A percentile compares a stretch with the other conserved stretches of the same genome.
Conservation (phyloP, 2,329 filamentous ascomycete species). For the Diaporthe sp. region DNA sequence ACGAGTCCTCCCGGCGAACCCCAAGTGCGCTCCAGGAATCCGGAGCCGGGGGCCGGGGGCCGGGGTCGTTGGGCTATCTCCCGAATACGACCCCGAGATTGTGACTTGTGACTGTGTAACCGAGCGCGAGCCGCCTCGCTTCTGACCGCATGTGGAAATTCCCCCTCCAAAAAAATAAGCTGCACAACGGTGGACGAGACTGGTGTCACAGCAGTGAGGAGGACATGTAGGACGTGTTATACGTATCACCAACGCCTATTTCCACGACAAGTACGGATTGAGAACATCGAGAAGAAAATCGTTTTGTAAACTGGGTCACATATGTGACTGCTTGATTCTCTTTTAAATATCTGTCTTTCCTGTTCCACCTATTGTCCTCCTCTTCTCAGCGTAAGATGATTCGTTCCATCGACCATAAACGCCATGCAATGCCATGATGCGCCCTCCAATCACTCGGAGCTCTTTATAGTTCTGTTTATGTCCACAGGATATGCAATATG, state of each 20-base stretch:
- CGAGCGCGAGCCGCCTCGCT: background rate
- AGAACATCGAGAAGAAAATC: background rate
- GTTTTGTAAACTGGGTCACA: background rate
- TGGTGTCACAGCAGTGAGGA: background rate
- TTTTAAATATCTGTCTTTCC: background rate
- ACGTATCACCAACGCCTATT: background rate
- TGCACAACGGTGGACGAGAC: background rate
- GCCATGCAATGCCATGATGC: slow-evolving; percentile 16
- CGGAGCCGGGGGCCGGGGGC: background rate
- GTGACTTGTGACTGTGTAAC: background rate
- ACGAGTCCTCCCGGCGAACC: slow-evolving; percentile 10
- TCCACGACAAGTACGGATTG: too few species aligned
- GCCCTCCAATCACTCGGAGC: background rate
- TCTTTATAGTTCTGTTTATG: slow-evolving; percentile 20
- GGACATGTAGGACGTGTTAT: background rate
- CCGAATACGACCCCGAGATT: background rate
- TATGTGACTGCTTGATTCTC: background rate
- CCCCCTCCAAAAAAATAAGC: background rate
- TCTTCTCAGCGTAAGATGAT: background rate
- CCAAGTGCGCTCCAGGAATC: background rate
- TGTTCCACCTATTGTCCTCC: background rate
- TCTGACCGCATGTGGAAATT: background rate
- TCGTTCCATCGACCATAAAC: slow-evolving; percentile 20
- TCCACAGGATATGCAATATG: slow-evolving; percentile 20
- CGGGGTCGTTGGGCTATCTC: background rate